phyloP scores from a whole-genome alignment of 2,329 filamentous ascomycete genomes.

The Sphaerulina vaccinii region DNA sequence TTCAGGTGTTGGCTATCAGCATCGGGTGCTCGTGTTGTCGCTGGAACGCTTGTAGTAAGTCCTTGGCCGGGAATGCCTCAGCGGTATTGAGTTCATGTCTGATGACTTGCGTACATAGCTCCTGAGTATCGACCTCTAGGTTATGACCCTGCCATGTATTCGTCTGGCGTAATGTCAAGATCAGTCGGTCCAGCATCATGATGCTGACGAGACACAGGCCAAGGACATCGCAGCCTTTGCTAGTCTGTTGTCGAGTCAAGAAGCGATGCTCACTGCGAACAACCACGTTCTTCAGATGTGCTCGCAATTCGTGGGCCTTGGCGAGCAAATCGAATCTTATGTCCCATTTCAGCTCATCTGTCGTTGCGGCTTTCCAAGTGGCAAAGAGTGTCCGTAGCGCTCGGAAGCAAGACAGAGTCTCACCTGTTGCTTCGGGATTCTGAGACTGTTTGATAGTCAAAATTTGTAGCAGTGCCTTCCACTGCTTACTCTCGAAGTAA shows the following conservation, averaged over 20 bases:
- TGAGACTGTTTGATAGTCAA: constrained; percentile 12
- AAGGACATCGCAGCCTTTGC: constrained; percentile 16
- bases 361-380: constrained; percentile 5
- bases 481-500: constrained; percentile 18
- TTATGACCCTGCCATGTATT: constrained; percentile 9
- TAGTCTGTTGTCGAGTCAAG: constrained; percentile 5
- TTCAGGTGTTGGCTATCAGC: too few species aligned
- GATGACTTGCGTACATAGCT: constrained; percentile 16
- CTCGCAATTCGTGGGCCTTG: constrained; percentile 14
- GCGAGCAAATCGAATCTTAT: constrained; percentile 9
- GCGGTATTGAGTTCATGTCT: constrained; percentile 14
- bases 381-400: constrained; percentile 11
- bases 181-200: constrained; percentile 18
- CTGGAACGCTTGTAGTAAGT: constrained; percentile 14
- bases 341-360: constrained; percentile 3
- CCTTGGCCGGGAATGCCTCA: constrained; percentile 14
- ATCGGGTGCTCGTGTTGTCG: constrained; percentile 15
- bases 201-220: constrained; percentile 18
- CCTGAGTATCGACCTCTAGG: constrained; percentile 18
- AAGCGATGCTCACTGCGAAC: constrained; percentile 12
- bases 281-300: constrained; percentile 11
- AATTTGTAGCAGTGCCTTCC: constrained; percentile 15
- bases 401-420: constrained; percentile 16
- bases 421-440: constrained; percentile 6
- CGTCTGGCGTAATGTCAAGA: constrained; percentile 11